Percentiles rank a stretch among this genome's conserved stretches.
Conservation (phyloP, 306 rosid genomes). For the Pterocarpus santalinus region DNA sequence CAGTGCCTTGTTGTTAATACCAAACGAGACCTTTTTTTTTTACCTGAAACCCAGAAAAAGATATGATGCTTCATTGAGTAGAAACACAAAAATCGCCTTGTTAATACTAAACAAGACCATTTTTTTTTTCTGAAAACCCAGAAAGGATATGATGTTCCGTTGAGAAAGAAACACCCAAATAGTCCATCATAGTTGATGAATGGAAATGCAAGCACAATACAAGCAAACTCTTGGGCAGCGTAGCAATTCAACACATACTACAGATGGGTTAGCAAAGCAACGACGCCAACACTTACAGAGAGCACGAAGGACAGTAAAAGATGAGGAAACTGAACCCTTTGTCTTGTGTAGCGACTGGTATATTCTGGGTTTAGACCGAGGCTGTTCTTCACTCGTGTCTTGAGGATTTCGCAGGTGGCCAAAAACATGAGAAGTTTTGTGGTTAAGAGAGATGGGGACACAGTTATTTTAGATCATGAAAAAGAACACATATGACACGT, state of each 20-base stretch:
- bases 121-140: background rate
- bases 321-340: background rate
- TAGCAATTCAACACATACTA: too few relatives aligned
- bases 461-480: background rate
- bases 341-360: background rate
- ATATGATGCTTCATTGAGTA: too few relatives aligned
- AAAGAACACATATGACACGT: constrained; percentile 15
- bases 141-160: background rate
- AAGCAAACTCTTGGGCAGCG: background rate
- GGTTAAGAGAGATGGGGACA: constrained; percentile 1
- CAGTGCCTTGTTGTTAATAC: too few relatives aligned
- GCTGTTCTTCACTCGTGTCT: background rate
- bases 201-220: background rate
- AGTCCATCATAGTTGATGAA: background rate
- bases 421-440: background rate
- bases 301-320: background rate
- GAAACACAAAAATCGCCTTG: background rate
- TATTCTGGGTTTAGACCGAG: background rate
- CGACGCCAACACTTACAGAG: constrained; percentile 35
- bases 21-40: too few relatives aligned
- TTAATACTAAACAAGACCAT: background rate
- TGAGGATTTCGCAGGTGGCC: background rate
- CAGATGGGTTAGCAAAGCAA: background rate
- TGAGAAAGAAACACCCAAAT: background rate
- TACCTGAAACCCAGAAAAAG: too few relatives aligned